Conservation (phyloP, 129 eudicot species). For the Flaveria bidentis region DNA sequence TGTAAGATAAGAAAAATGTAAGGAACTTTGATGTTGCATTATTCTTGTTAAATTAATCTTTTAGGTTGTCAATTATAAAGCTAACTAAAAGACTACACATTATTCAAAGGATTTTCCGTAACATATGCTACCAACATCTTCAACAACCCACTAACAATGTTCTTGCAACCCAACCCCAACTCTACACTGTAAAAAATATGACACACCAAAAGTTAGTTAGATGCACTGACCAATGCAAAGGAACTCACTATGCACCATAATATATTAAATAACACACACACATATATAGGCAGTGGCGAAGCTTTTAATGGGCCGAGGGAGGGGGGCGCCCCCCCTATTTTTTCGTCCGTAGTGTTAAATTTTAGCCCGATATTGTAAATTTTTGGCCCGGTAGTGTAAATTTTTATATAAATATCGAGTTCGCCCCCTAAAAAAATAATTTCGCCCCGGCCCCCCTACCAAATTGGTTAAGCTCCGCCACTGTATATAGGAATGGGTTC, state of each 20-base stretch:
- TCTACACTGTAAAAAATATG: conserved; percentile 47
- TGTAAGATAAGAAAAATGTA: conserved; percentile 30
- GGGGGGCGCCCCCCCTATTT: too few relatives aligned
- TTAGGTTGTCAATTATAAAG: neutral
- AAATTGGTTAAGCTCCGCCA: too few relatives aligned
- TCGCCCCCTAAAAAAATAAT: too few relatives aligned
- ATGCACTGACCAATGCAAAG: neutral
- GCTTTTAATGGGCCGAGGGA: too few relatives aligned
- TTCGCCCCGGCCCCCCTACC: too few relatives aligned
- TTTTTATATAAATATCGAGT: too few relatives aligned
- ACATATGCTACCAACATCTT: conserved; percentile 44
- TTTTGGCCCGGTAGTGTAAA: too few relatives aligned
- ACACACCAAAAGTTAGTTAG: conserved; percentile 16
- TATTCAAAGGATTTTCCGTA: conserved; percentile 25
- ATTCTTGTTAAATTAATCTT: neutral
- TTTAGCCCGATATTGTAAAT: too few relatives aligned
- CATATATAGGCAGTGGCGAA: too few relatives aligned
- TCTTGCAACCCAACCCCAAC: conserved; percentile 73
- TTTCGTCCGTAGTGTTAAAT: too few relatives aligned
- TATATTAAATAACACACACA: neutral
- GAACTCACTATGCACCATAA: neutral
- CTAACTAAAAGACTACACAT: neutral
- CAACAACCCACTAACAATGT: conserved; percentile 47
- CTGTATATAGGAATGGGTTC: too few relatives aligned
- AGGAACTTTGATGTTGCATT: neutral